Evolutionary conservation across 352 stramenopile genomes (phyloP).

Genomic region (Pythium volutum): DNA sequence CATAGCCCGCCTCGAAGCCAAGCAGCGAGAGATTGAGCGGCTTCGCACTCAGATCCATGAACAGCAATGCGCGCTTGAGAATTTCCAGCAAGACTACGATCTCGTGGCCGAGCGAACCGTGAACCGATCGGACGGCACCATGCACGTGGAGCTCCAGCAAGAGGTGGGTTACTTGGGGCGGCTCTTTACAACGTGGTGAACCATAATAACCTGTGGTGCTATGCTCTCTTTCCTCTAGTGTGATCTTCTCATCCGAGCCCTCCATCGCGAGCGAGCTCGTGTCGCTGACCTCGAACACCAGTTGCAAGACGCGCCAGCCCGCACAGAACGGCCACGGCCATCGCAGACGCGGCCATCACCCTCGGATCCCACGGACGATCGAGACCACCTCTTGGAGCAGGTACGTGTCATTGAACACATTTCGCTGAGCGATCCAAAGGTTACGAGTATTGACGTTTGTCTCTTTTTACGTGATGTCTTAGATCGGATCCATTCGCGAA

Average conservation of each 20-base stretch:
- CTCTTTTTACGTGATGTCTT: background rate
- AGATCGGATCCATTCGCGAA: constrained; percentile 17
- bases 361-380: background rate
- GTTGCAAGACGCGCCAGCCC: background rate
- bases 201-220: background rate
- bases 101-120: constrained; percentile 17
- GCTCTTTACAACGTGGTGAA: too few relatives aligned
- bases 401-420: too few relatives aligned
- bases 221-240: constrained; percentile 11
- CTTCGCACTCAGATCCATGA: constrained; percentile 51
- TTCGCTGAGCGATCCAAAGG: background rate
- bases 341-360: background rate
- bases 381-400: background rate
- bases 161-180: too few relatives aligned
- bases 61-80: constrained; percentile 59
- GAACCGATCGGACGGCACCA: background rate
- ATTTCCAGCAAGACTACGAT: constrained; percentile 34
- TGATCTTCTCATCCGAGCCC: constrained; percentile 21
- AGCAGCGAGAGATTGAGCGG: constrained; percentile 40
- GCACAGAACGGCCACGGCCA: background rate
- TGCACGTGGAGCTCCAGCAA: constrained; percentile 17
- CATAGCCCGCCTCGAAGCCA: constrained; percentile 33
- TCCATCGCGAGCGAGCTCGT: constrained; percentile 23
- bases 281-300: constrained; percentile 19
- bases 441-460: background rate